Percentiles rank a stretch among this genome's conserved stretches.
Conservation (phyloP, 345 rosid species). For the Chamaenerion angustifolium region DNA sequence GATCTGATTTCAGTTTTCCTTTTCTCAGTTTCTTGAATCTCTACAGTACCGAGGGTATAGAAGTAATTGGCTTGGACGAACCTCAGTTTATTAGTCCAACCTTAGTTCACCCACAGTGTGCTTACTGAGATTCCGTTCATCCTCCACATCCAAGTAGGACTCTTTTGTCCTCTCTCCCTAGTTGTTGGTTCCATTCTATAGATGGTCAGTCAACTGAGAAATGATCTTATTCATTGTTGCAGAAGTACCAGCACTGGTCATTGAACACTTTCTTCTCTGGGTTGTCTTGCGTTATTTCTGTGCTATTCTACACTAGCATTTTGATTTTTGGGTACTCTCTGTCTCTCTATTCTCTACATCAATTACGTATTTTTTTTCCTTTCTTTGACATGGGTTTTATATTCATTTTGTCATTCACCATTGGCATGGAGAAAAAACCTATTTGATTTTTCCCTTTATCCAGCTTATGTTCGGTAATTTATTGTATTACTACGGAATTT, state of each 20-base stretch:
- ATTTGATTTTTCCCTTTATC: too few relatives aligned
- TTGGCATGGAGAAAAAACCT: too few relatives aligned
- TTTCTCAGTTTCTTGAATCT: slow-evolving; percentile 37
- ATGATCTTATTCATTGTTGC: slow-evolving; percentile 10
- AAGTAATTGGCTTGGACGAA: slow-evolving; percentile 63
- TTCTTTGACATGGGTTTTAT: too few relatives aligned
- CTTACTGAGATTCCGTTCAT: slow-evolving; percentile 34
- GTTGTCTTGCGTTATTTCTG: slow-evolving; percentile 88
- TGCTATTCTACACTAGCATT: slow-evolving; percentile 90
- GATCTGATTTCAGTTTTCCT: background rate
- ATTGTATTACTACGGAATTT: too few relatives aligned
- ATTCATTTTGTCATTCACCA: too few relatives aligned
- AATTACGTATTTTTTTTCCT: too few relatives aligned
- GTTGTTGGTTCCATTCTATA: background rate
- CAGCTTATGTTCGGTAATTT: too few relatives aligned
- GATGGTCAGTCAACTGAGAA: background rate
- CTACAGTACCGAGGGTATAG: slow-evolving; percentile 33
- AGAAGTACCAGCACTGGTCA: slow-evolving; percentile 49
- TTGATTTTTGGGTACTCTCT: slow-evolving; percentile 82
- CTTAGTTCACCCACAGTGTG: slow-evolving; percentile 53
- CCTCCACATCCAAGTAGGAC: slow-evolving; percentile 69
- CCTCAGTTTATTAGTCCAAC: slow-evolving; percentile 50
- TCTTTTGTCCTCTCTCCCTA: background rate
- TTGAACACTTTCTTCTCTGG: slow-evolving; percentile 74
- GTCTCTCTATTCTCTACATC: slow-evolving; percentile 2